Evolutionary conservation across 352 stramenopile species (phyloP), one percentile per base, ranked within the genome.

Genomic region (Phytopythium cucurbitacearum): DNA sequence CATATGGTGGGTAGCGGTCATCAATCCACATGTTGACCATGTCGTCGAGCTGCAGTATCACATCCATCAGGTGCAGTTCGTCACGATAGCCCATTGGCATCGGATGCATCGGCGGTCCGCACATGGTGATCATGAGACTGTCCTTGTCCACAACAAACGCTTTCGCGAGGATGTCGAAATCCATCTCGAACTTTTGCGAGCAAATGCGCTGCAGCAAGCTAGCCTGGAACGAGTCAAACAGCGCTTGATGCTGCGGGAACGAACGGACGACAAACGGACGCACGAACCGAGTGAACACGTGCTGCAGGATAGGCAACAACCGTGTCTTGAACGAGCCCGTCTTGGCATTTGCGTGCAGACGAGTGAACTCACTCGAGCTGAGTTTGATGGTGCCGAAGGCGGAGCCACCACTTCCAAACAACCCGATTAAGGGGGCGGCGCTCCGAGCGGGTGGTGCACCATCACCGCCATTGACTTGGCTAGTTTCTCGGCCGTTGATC

Each of bases 21-120:
- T 91, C 78, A 51, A 91, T 85, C 75, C 78, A 89, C 53, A 85
- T 76, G 40, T 86, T 89, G 34, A 84, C 57, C 34, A 91, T 53
- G 48, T 88, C 78, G 53, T 93, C 80, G 32, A 77, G 60, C 16
- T 90, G 72, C 38, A 89, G 51, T 32, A 91, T 76, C 41, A 87
- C 62, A 32, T 78, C 66, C 5, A 89, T 53, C 35, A 89, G 48
- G 1, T 78, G 60, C 28, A 87, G 51, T 38, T 89, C 72, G 43
- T 91, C 76, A 33, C 73, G 71, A 50, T 80, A 87, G 33, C 62
- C 49, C 21, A 89, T 59, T 0, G 82, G 77, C 35, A 59, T 75
- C n/a, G 75, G 65, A 51, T 92, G 68, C 16, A 77, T 53, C 3
- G 75, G 76, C 4, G 72, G 69, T 5, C 73, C 69, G 36, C 67